Base-by-base conservation (phyloP, 768 basidiomycete genomes). In the Mycena olivaceomarginata region DNA sequence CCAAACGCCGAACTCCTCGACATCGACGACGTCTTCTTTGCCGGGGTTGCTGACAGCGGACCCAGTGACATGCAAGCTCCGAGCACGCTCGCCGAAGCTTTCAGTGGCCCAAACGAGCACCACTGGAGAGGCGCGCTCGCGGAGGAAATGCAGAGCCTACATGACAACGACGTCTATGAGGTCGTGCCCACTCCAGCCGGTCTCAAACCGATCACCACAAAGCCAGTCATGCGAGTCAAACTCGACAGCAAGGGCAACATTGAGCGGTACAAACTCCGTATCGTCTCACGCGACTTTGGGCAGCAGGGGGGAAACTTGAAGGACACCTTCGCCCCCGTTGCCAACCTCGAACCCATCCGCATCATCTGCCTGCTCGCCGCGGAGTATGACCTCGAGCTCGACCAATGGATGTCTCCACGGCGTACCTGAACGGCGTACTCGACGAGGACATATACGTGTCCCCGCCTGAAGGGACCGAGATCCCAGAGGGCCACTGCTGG, bases 281-380 rank as follows among this genome's bases (percentile, higher is more conserved):
- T 62, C 10, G 60, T 62, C 1, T 37, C 60, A 8, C 37, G 60
- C 6, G 60, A 62, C 16, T 40, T 40, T 8, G 37, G 39, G 15
- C 37, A 62, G 16, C 37, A 62, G 39, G 60, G 60, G 7, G 37
- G 37, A 40, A 40, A 62, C 37, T 16, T 40, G 16, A 62, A 62
- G n/a, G n/a, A n/a, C n/a, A n/a, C n/a, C n/a, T n/a, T n/a, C n/a
- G n/a, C n/a, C n/a, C n/a, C n/a, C 37, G 39, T 40, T 20, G 60
- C 60, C 2, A 62, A 62, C 39, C 60, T 67, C 13, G 65, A 67
- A 45, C 51, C 65, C 45, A 40, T 74, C 15, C 66, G 66, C 40
- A 25, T 65, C 45, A 59, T 74, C 18, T 67, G 65, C 53, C 16
- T 37, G 12, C 65, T 67, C 5, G 65, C 65, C 9, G 65, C 65